Percentiles rank a stretch among this genome's conserved stretches.
Evolutionary conservation across 108 stramenopile species (phyloP).

Genomic region (Pseudonitzschia pungens): DNA sequence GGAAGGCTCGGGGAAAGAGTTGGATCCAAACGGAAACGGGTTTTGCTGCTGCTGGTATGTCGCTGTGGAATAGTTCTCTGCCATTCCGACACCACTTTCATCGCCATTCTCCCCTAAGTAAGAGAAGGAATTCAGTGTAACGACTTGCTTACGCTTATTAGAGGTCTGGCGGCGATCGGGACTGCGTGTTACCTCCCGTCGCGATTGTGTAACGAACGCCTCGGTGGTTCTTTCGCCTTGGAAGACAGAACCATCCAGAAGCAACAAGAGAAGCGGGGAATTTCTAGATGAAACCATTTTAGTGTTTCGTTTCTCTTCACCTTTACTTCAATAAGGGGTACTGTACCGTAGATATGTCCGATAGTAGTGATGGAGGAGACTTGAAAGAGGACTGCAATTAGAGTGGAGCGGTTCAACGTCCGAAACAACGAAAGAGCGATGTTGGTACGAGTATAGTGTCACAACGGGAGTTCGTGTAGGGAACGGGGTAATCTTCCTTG

Average conservation of each 20-base stretch:
- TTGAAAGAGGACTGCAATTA: background rate
- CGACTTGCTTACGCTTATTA: background rate
- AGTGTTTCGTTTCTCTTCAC: slow-evolving; percentile 1
- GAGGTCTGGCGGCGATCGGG: background rate
- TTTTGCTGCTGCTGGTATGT: background rate
- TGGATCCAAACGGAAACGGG: slow-evolving; percentile 8
- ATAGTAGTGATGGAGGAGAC: background rate
- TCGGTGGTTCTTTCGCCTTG: slow-evolving; percentile 1
- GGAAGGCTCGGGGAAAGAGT: background rate
- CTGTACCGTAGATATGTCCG: background rate
- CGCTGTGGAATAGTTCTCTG: background rate
- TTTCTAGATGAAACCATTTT: slow-evolving; percentile 3
- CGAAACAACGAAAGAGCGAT: background rate
- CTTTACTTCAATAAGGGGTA: background rate
- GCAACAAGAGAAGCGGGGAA: slow-evolving; percentile 10
- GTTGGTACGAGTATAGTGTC: background rate
- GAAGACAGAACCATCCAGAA: slow-evolving; percentile 14
- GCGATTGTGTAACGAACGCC: background rate
- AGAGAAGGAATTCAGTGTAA: slow-evolving; percentile 8
- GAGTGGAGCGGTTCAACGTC: background rate
- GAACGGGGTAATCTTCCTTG: no score
- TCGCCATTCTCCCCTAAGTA: slow-evolving; percentile 4
- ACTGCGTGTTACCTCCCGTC: background rate
- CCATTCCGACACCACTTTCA: background rate
- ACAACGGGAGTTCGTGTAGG: background rate